phyloP scores from a whole-genome alignment of 2,329 filamentous ascomycete species.

The Mariannaea sp. region DNA sequence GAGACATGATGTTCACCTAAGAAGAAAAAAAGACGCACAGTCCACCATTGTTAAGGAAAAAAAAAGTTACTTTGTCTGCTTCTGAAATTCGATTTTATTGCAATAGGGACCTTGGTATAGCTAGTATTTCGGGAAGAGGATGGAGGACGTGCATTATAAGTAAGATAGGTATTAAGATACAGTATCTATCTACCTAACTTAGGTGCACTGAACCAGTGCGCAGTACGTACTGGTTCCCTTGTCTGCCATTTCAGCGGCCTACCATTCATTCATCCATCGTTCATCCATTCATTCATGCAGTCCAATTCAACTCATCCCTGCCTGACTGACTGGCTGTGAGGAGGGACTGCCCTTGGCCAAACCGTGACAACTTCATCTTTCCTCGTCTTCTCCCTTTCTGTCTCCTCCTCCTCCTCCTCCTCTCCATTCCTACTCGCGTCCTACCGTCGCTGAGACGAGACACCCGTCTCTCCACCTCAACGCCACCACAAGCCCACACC shows the following conservation, averaged over 20 bases:
- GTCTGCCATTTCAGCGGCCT: background rate
- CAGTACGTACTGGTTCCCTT: background rate
- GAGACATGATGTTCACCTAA: background rate
- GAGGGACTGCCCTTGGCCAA: background rate
- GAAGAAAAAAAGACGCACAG: background rate
- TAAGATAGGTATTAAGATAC: too few species aligned
- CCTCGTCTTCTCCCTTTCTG: background rate
- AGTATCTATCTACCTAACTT: too few species aligned
- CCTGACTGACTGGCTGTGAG: background rate
- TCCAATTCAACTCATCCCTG: background rate
- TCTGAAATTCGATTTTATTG: too few species aligned
- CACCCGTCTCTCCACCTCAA: constrained; percentile 27
- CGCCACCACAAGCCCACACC: constrained; percentile 15
- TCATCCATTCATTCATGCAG: background rate
- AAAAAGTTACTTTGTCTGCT: too few species aligned
- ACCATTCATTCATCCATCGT: background rate
- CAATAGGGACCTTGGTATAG: too few species aligned
- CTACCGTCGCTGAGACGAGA: constrained; percentile 13
- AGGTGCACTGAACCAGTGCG: too few species aligned
- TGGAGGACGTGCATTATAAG: too few species aligned
- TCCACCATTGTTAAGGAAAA: background rate
- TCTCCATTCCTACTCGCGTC: background rate
- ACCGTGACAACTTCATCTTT: background rate
- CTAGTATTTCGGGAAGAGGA: too few species aligned
- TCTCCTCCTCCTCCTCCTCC: background rate